Evolutionary conservation across 2,329 filamentous ascomycete genomes (phyloP).

Genomic region (Ophiognomonia clavigignenti-juglandacearum): DNA sequence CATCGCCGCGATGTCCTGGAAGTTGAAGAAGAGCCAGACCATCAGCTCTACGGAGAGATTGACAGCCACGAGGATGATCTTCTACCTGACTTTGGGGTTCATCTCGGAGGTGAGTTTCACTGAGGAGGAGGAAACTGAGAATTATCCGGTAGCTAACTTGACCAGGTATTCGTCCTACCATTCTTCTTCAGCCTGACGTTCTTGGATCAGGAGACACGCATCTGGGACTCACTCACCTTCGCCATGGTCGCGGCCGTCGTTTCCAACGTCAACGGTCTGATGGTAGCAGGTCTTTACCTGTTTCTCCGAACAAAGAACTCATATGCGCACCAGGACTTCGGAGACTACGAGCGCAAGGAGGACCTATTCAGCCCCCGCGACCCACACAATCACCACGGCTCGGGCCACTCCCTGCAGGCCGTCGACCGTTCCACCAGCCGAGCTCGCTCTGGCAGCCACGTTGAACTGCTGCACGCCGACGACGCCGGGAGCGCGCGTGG

Average conservation of each 20-base stretch:
- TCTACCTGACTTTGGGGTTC: conserved; percentile 55
- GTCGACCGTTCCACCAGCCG: conserved; percentile 15
- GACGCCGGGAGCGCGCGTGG: not conserved
- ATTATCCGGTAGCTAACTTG: not conserved
- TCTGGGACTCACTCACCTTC: conserved; percentile 40
- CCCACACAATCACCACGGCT: conserved; percentile 17
- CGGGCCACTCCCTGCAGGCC: conserved; percentile 30
- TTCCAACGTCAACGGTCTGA: conserved; percentile 60
- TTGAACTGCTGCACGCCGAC: conserved; percentile 3
- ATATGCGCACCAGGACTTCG: conserved; percentile 40
- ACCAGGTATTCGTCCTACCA: conserved; percentile 53
- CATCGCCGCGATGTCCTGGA: conserved; percentile 50
- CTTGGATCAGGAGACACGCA: conserved; percentile 28
- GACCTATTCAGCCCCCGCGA: conserved; percentile 41
- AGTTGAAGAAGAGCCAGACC: conserved; percentile 47
- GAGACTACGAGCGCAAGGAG: conserved; percentile 41
- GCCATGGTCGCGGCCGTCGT: conserved; percentile 62
- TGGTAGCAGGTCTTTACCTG: conserved; percentile 61
- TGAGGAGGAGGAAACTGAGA: not conserved
- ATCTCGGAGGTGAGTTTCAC: conserved; percentile 48
- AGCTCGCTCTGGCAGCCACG: conserved; percentile 5
- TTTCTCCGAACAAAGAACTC: conserved; percentile 61
- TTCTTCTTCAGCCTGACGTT: conserved; percentile 58
- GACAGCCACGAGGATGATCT: conserved; percentile 65
- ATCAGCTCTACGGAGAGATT: conserved; percentile 57